phyloP scores from a whole-genome alignment of 2,329 filamentous ascomycete genomes.

The Aspergillus fijiensis region DNA sequence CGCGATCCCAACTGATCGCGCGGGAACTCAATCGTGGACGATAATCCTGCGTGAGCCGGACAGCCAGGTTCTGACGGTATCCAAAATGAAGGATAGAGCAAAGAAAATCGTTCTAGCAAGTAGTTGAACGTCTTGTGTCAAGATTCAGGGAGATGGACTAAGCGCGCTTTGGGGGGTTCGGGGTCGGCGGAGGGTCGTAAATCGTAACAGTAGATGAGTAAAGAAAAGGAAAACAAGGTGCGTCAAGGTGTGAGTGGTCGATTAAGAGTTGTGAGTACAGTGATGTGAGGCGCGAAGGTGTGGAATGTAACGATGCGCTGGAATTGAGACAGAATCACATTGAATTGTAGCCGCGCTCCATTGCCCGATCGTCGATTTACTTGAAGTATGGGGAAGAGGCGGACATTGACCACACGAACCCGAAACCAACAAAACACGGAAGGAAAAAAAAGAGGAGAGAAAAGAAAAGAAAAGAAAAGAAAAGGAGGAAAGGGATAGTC shows the following conservation, averaged over 20 bases:
- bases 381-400: slow-evolving; percentile 15
- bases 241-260: slow-evolving; percentile 27
- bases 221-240: slow-evolving; percentile 20
- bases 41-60: background rate
- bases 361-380: slow-evolving; percentile 12
- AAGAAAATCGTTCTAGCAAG: slow-evolving; percentile 12
- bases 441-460: slow-evolving; percentile 21
- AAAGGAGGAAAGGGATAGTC: slow-evolving; percentile 17
- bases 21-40: background rate
- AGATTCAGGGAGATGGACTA: slow-evolving; percentile 4
- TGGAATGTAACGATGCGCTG: slow-evolving; percentile 10
- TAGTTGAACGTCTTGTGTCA: slow-evolving; percentile 10
- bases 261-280: slow-evolving; percentile 10
- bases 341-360: slow-evolving; percentile 19
- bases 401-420: slow-evolving; percentile 25
- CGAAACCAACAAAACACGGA: slow-evolving; percentile 29
- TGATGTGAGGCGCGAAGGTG: slow-evolving; percentile 19
- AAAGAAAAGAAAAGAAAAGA: slow-evolving; percentile 16
- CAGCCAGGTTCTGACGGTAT: background rate
- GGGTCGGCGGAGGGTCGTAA: slow-evolving; percentile 18
- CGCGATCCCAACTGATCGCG: slow-evolving; percentile 10
- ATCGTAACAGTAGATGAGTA: slow-evolving; percentile 20
- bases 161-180: slow-evolving; percentile 12
- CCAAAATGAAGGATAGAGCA: background rate
- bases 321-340: slow-evolving; percentile 18